phyloP scores from a whole-genome alignment of 306 rosid species.

The Argentina anserina region DNA sequence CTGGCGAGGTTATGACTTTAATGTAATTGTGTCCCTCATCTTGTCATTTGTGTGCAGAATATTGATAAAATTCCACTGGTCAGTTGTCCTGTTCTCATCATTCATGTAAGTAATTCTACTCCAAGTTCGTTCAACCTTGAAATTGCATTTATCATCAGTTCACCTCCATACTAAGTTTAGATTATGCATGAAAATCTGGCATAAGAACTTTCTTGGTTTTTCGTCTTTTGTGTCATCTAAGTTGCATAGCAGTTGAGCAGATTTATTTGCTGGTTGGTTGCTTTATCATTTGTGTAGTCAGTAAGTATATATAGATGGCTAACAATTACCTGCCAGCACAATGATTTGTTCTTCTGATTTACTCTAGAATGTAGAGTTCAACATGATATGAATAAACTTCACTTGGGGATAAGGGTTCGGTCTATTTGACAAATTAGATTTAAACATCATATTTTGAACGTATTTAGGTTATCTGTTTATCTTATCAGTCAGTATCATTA shows the following conservation, averaged over 20 bases:
- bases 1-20: constrained; percentile 2
- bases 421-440: too few relatives aligned
- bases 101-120: constrained; percentile 64
- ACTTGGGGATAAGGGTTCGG: too few relatives aligned
- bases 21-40: constrained; percentile 14
- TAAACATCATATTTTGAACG: too few relatives aligned
- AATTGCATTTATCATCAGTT: neutral
- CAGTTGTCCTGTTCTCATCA: constrained; percentile 83
- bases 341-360: neutral
- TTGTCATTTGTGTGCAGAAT: constrained; percentile 54
- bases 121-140: constrained; percentile 16
- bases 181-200: neutral
- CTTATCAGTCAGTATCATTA: too few relatives aligned
- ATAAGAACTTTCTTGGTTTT: neutral
- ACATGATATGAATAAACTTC: neutral
- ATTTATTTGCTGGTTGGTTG: neutral
- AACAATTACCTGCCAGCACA: neutral
- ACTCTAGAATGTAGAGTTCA: neutral
- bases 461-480: too few relatives aligned
- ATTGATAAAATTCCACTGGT: constrained; percentile 84
- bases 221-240: neutral
- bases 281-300: neutral
- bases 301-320: neutral
- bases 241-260: neutral
- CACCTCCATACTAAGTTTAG: neutral